phyloP scores from a whole-genome alignment of 768 basidiomycete genomes.

The Podaxis sp. region DNA sequence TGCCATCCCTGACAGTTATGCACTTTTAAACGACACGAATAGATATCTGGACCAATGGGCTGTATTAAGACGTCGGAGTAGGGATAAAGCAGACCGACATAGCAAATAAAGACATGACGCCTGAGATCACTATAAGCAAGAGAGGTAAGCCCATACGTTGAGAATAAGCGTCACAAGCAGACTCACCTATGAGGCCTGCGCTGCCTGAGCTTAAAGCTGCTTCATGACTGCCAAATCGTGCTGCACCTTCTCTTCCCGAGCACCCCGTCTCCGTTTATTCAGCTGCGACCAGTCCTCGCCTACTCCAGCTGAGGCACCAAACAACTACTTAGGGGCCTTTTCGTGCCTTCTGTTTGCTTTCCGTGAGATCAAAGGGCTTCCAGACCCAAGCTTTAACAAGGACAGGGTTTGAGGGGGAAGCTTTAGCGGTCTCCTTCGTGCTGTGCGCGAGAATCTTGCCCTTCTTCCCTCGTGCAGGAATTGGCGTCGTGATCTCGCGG shows the following conservation, averaged over 20 bases:
- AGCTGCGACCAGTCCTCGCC: background rate
- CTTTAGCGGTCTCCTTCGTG: background rate
- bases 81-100: no score
- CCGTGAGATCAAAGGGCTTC: background rate
- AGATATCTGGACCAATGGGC: no score
- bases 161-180: no score
- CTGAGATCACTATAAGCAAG: no score
- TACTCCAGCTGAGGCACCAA: background rate
- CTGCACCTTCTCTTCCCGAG: background rate
- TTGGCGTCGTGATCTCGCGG: background rate
- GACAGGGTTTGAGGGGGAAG: background rate
- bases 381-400: slow-evolving; percentile 1
- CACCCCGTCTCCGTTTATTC: background rate
- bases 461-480: background rate
- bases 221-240: background rate
- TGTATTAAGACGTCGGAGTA: no score
- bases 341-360: background rate
- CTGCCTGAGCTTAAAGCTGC: background rate
- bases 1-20: no score
- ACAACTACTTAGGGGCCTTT: background rate
- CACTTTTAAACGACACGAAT: no score
- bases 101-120: no score
- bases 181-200: background rate
- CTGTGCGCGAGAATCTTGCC: background rate
- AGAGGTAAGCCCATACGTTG: no score